A percentile compares a stretch with the other conserved stretches of the same genome.
Conservation (phyloP, 495 filamentous ascomycete genomes). For the Annulohypoxylon bovei region DNA sequence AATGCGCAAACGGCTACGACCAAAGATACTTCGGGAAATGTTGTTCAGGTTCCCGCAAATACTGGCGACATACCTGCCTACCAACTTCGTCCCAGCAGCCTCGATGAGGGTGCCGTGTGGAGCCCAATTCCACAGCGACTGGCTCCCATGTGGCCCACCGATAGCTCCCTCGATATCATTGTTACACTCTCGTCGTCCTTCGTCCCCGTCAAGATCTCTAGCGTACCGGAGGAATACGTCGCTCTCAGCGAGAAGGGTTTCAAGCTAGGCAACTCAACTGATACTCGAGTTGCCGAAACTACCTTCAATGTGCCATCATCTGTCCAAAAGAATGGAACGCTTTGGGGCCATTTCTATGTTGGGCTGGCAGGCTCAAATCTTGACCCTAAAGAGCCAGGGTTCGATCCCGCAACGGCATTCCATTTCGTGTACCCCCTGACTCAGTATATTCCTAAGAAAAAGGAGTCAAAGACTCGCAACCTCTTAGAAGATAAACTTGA, state of each 20-base stretch:
- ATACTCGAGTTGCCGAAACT: slow-evolving; percentile 81
- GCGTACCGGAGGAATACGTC: slow-evolving; percentile 63
- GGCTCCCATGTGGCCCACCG: slow-evolving; percentile 85
- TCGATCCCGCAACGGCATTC: slow-evolving; percentile 77
- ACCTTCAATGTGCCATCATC: slow-evolving; percentile 77
- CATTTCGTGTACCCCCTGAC: slow-evolving; percentile 88
- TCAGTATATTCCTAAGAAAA: slow-evolving; percentile 91
- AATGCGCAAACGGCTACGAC: slow-evolving; percentile 57
- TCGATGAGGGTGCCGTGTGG: slow-evolving; percentile 71
- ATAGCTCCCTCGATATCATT: slow-evolving; percentile 81
- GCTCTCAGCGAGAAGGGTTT: slow-evolving; percentile 85
- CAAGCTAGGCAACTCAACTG: slow-evolving; percentile 80
- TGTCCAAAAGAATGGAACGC: slow-evolving; percentile 90
- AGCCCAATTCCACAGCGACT: slow-evolving; percentile 78
- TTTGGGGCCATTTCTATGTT: slow-evolving; percentile 94
- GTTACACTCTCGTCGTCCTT: slow-evolving; percentile 85
- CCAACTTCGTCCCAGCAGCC: slow-evolving; percentile 66
- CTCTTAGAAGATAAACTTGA: slow-evolving; percentile 72
- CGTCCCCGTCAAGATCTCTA: slow-evolving; percentile 71
- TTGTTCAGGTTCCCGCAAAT: slow-evolving; percentile 55
- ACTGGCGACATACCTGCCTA: slow-evolving; percentile 70
- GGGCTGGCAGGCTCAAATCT: slow-evolving; percentile 75
- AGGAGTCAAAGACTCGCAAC: slow-evolving; percentile 88
- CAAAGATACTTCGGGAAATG: slow-evolving; percentile 58
- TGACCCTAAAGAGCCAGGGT: slow-evolving; percentile 76